Evolutionary conservation across 345 rosid species (phyloP).

Genomic region (Populus tremula): DNA sequence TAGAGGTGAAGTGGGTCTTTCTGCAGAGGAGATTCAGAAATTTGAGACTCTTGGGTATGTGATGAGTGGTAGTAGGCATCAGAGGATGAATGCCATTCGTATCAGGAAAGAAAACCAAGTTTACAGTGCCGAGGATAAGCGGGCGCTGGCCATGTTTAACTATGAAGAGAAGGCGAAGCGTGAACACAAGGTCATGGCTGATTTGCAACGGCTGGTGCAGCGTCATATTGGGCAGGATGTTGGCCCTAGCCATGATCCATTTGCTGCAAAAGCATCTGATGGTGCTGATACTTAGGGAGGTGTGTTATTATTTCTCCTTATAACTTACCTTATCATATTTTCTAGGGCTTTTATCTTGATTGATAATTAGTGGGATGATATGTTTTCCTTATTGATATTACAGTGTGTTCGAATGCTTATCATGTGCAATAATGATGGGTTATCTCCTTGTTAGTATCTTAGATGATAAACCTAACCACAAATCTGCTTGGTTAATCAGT

Average conservation of each 20-base stretch:
- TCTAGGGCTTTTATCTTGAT: neutral
- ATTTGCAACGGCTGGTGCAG: constrained; percentile 85
- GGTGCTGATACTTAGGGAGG: constrained; percentile 61
- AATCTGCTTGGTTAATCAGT: neutral
- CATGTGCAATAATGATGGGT: no score
- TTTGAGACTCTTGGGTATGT: constrained; percentile 93
- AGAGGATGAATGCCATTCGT: constrained; percentile 98
- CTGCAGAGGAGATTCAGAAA: constrained; percentile 91
- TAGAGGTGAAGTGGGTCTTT: constrained; percentile 99
- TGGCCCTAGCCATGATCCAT: constrained; percentile 94
- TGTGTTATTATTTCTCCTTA: constrained; percentile 11
- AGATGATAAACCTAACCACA: neutral
- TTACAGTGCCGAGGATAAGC: constrained; percentile 95
- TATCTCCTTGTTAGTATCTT: neutral
- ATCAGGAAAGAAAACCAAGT: constrained; percentile 99
- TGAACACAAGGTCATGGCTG: constrained; percentile 97
- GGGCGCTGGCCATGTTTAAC: constrained; percentile 95
- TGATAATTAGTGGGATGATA: neutral
- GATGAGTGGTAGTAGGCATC: constrained; percentile 99
- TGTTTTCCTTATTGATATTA: neutral
- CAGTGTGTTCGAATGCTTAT: neutral
- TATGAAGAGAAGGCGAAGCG: constrained; percentile 98
- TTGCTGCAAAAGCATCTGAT: constrained; percentile 61
- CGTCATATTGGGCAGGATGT: constrained; percentile 95
- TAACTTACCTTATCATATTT: neutral